A percentile compares a stretch with the other conserved stretches of the same genome.
Evolutionary conservation across 805 yeast genomes (phyloP).

Genomic region (Wickerhamomyces silvicola): DNA sequence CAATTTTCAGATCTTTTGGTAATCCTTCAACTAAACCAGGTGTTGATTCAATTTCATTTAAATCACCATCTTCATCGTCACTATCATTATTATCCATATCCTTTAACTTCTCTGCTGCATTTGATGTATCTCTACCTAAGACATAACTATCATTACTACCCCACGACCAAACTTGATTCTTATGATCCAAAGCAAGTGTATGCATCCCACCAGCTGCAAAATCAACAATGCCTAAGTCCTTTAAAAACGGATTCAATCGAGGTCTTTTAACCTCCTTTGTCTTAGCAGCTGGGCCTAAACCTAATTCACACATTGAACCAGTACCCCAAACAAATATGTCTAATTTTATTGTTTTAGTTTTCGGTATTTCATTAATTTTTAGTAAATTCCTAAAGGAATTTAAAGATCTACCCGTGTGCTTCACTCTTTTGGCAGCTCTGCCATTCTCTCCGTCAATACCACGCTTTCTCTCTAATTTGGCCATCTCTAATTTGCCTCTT

Average conservation of each 20-base stretch:
- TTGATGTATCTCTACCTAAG: conserved; percentile 79
- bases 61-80: conserved; percentile 69
- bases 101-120: conserved; percentile 55
- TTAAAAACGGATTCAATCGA: conserved; percentile 76
- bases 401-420: conserved; percentile 24
- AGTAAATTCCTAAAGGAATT: conserved; percentile 22
- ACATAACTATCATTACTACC: conserved; percentile 93
- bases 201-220: conserved; percentile 97
- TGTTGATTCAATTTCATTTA: conserved; percentile 84
- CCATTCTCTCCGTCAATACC: conserved; percentile 12
- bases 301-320: conserved; percentile 96
- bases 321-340: conserved; percentile 93
- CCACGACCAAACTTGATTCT: conserved; percentile 93
- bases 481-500: conserved; percentile 14
- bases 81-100: conserved; percentile 56
- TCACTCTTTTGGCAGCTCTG: conserved; percentile 14
- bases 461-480: conserved; percentile 21
- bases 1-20: conserved; percentile 53
- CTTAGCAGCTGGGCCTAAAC: conserved; percentile 90
- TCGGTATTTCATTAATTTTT: conserved; percentile 21
- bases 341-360: conserved; percentile 29
- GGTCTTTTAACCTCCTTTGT: conserved; percentile 96
- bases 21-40: conserved; percentile 72
- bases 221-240: conserved; percentile 68
- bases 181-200: conserved; percentile 69